Base-by-base conservation (phyloP, 2,329 filamentous ascomycete species). In the Ophiobolus disseminans region DNA sequence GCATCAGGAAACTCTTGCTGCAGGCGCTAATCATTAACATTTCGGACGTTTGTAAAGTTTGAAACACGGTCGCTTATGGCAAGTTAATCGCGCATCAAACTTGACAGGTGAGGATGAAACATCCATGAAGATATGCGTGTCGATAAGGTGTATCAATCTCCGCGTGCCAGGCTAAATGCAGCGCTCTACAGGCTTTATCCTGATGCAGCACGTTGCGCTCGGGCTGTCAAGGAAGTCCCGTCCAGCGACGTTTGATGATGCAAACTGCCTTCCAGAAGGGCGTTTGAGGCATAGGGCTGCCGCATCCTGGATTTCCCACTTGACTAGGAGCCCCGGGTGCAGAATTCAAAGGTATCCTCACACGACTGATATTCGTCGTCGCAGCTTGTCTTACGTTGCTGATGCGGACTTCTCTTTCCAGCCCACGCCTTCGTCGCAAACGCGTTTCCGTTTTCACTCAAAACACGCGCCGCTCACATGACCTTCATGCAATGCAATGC, bases 211-310 rank as follows among this genome's bases (percentile, higher is more conserved):
- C 41, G 46, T 45, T 49, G 26, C 40, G 43, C 26, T 34, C 28
- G 19, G 30, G 23, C 32, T 44, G 37, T 45, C 46, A 50, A 38
- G 50, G 53, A 40, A 45, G 38, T 43, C 36, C 47, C 30, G 36
- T 41, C 32, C 30, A 47, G 44, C 28, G 38, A 28, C 30, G 50
- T 44, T 47, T 49, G 35, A 42, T 42, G 48, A 40, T 54, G 11
- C 54, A 48, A 57, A 50, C 50, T 39, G 42, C 43, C 48, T 55
- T 55, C 50, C 36, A 45, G 51, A 57, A 55, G 43, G 30, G 45
- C 46, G 48, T 40, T 45, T 40, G 17, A 47, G 35, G 37, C 37
- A 23, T 28, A 47, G 21, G 44, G 43, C 43, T 45, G 35, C 26
- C n/a, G 8, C 21, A 16, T 22, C 8, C 39, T n/a, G n/a, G n/a